These are phyloP conservation scores for Carex scoparia DNA, from an alignment of 176 grass and related monocot genomes.

Conservation along the genomic window DNA sequence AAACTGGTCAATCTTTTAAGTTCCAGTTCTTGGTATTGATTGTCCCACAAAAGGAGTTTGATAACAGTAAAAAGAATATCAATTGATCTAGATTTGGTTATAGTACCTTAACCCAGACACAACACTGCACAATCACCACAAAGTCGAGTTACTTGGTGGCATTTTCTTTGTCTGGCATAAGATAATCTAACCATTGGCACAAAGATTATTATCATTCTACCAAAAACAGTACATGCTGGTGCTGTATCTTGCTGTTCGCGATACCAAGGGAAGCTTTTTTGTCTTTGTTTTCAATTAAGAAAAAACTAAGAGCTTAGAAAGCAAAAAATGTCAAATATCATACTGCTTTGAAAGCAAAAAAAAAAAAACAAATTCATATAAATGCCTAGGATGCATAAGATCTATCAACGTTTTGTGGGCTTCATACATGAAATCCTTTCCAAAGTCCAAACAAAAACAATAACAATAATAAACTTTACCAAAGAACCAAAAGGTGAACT, in stretches of 20 bases:
- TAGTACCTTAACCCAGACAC: constrained; percentile 63
- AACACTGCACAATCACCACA: constrained; percentile 74
- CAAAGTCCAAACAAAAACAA: not conserved
- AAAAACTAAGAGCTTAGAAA: no score
- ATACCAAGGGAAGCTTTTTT: constrained; percentile 10
- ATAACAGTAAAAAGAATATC: not conserved
- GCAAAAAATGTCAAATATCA: not conserved
- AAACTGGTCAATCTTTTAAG: not conserved
- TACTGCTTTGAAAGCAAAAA: not conserved
- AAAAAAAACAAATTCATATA: not conserved
- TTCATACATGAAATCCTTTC: not conserved
- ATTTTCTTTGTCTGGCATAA: constrained; percentile 31
- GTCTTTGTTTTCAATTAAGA: not conserved
- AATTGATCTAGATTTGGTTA: not conserved
- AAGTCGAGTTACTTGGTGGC: constrained; percentile 75
- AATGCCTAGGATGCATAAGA: not conserved
- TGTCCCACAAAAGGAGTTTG: not conserved
- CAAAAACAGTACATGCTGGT: not conserved
- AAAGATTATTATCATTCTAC: not conserved
- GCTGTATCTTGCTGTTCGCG: not conserved
- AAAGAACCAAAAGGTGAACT: not conserved
- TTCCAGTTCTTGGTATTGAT: not conserved
- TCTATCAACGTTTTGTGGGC: not conserved
- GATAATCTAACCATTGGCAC: constrained; percentile 29
- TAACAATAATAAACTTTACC: not conserved